Evolutionary conservation across 2,329 filamentous ascomycete species (phyloP).

Genomic region (Aplosporella prunicola): DNA sequence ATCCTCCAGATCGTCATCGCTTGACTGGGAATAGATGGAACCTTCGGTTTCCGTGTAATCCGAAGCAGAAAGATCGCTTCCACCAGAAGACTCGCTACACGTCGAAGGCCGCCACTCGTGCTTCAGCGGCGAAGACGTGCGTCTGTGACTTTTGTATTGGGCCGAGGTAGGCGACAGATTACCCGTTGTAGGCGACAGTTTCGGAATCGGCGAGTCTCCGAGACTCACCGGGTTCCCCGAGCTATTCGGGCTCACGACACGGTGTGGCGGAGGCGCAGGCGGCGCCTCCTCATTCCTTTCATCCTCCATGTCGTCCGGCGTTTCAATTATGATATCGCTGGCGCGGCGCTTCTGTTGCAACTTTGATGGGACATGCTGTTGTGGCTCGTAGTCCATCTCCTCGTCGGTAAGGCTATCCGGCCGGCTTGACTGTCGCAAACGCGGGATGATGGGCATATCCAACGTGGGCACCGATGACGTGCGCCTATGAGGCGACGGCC

Average conservation of each 20-base stretch:
- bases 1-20: constrained; percentile 50
- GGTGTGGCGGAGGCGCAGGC: constrained; percentile 42
- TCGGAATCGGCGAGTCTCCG: no score
- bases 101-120: constrained; percentile 91
- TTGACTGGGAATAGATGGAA: constrained; percentile 40
- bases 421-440: constrained; percentile 32
- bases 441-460: constrained; percentile 38
- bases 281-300: constrained; percentile 19
- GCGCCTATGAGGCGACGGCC: constrained; percentile 32
- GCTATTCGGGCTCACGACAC: constrained; percentile 44
- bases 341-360: constrained; percentile 17
- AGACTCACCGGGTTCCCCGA: no score
- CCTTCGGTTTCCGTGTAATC: constrained; percentile 45
- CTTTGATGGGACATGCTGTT: constrained; percentile 16
- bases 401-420: constrained; percentile 27
- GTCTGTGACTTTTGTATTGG: constrained; percentile 46
- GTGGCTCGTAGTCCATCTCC: constrained; percentile 11
- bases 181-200: constrained; percentile 34
- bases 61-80: constrained; percentile 43
- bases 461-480: constrained; percentile 40
- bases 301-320: constrained; percentile 13
- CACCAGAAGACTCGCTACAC: constrained; percentile 51
- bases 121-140: constrained; percentile 87
- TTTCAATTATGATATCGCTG: background rate
- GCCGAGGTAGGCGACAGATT: constrained; percentile 40